Percentiles rank a stretch among this genome's conserved stretches.
Evolutionary conservation across 768 basidiomycete species (phyloP).

Genomic region (Tricholoma saponaceum): DNA sequence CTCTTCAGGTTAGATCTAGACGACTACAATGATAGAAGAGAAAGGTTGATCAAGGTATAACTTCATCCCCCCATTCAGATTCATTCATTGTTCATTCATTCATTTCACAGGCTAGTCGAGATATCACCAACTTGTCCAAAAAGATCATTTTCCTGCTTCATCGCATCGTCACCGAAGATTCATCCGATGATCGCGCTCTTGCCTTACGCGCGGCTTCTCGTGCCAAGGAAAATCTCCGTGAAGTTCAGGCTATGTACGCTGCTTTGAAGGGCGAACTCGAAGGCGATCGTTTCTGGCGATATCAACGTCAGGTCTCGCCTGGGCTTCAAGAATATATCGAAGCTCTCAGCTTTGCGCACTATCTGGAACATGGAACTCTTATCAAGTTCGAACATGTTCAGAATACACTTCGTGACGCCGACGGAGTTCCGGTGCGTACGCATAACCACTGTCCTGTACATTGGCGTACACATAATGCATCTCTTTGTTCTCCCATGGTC

Average conservation of each 20-base stretch:
- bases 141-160: constrained; percentile 93
- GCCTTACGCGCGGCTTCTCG: constrained; percentile 43
- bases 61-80: constrained; percentile 2
- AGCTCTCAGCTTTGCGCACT: constrained; percentile 85
- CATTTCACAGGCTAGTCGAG: constrained; percentile 62
- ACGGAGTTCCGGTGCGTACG: constrained; percentile 59
- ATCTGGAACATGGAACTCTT: constrained; percentile 64
- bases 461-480: not conserved
- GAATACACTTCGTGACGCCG: constrained; percentile 51
- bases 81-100: not conserved
- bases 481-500: constrained; percentile 3
- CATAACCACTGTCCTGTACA: not conserved
- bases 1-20: constrained; percentile 72
- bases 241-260: constrained; percentile 64
- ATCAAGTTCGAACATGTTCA: constrained; percentile 71
- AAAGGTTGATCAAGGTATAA: constrained; percentile 83
- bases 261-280: constrained; percentile 56
- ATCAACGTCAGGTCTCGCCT: constrained; percentile 68
- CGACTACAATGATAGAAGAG: constrained; percentile 81
- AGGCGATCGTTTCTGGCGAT: constrained; percentile 74
- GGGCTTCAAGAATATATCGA: constrained; percentile 97
- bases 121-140: constrained; percentile 89
- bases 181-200: constrained; percentile 24
- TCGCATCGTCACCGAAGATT: constrained; percentile 46
- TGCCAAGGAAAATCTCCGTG: constrained; percentile 57